Percentiles rank a stretch among this genome's conserved stretches.
Evolutionary conservation across 2,329 filamentous ascomycete species (phyloP).

Genomic region (Macrophomina tecta): DNA sequence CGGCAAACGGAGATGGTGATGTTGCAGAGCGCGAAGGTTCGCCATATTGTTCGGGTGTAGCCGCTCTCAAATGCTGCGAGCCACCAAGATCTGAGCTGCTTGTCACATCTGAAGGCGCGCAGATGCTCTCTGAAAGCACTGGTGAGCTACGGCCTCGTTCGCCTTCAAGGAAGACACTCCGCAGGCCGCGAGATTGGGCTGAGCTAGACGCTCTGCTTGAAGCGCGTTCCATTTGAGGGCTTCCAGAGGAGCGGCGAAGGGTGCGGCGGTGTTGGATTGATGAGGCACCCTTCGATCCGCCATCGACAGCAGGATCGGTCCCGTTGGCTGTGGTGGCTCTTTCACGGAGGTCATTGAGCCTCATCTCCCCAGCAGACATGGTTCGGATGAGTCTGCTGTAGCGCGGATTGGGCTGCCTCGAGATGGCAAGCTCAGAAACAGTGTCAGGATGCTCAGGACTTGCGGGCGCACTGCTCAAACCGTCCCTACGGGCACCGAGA

Average conservation of each 20-base stretch:
- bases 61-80: background rate
- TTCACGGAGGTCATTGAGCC: slow-evolving; percentile 8
- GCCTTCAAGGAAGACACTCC: slow-evolving; percentile 8
- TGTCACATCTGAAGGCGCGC: background rate
- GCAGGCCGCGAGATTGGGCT: slow-evolving; percentile 6
- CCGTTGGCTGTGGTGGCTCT: slow-evolving; percentile 6
- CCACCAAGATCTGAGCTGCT: background rate
- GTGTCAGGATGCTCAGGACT: slow-evolving; percentile 1
- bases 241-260: slow-evolving; percentile 15
- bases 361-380: slow-evolving; percentile 21
- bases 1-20: background rate
- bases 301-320: background rate
- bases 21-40: background rate
- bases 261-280: slow-evolving; percentile 7
- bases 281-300: background rate
- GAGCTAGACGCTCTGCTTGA: slow-evolving; percentile 20
- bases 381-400: slow-evolving; percentile 23
- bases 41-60: background rate
- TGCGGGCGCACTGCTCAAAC: background rate
- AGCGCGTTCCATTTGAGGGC: slow-evolving; percentile 2
- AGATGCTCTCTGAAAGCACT: background rate
- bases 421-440: background rate
- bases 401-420: slow-evolving; percentile 2
- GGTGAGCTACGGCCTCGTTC: slow-evolving; percentile 1
- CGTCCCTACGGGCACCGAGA: background rate